phyloP scores from a whole-genome alignment of 495 filamentous ascomycete species.

The Mytilinidion resinicola region DNA sequence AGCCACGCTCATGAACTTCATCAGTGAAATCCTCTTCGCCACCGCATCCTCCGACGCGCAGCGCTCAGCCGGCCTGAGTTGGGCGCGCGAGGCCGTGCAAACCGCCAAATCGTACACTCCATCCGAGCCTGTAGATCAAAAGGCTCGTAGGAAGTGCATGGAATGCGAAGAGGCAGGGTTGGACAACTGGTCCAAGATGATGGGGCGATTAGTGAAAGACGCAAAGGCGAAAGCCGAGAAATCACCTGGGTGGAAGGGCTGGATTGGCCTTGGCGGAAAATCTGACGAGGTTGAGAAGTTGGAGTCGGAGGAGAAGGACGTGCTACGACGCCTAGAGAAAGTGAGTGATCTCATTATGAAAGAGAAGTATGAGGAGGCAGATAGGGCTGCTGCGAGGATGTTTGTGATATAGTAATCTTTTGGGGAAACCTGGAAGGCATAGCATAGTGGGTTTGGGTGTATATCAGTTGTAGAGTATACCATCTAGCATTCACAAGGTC shows the following conservation, averaged over 20 bases:
- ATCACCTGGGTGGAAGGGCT: constrained; percentile 2
- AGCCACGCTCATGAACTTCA: constrained; percentile 77
- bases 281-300: constrained; percentile 19
- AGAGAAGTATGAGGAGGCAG: background rate
- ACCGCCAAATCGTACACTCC: constrained; percentile 43
- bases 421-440: too few relatives aligned
- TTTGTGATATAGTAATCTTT: background rate
- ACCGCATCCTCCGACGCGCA: constrained; percentile 36
- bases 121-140: background rate
- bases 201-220: constrained; percentile 16
- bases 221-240: constrained; percentile 13
- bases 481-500: too few relatives aligned
- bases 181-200: constrained; percentile 29
- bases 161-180: constrained; percentile 25
- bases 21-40: constrained; percentile 88
- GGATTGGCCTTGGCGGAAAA: constrained; percentile 9
- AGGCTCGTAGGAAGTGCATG: constrained; percentile 18
- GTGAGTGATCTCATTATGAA: constrained; percentile 15
- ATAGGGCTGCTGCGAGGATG: background rate
- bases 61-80: constrained; percentile 64
- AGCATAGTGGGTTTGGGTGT: too few relatives aligned
- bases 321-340: constrained; percentile 17
- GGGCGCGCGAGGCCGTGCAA: constrained; percentile 81
- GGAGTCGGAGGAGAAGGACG: constrained; percentile 24
- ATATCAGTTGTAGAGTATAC: too few relatives aligned